These are phyloP conservation scores for Trichoderma erinaceum DNA, from an alignment of 495 filamentous ascomycete species.

Conservation along the genomic window DNA sequence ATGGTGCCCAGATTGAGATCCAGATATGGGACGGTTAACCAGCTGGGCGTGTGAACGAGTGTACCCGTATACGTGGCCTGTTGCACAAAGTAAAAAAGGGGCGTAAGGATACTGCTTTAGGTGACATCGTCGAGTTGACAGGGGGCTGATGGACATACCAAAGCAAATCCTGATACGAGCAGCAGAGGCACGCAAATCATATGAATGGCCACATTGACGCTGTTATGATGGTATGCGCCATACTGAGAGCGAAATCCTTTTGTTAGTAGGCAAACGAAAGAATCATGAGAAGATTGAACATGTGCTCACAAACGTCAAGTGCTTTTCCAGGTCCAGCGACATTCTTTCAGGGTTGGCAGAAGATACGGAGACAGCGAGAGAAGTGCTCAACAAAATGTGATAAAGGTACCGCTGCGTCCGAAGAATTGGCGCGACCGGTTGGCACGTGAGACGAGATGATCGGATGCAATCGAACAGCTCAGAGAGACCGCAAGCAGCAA, in stretches of 20 bases:
- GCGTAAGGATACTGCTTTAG: background rate
- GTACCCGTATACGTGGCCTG: slow-evolving; percentile 73
- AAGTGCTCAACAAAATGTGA: background rate
- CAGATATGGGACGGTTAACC: slow-evolving; percentile 65
- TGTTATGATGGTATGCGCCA: slow-evolving; percentile 87
- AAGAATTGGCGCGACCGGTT: slow-evolving; percentile 8
- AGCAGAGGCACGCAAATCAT: slow-evolving; percentile 83
- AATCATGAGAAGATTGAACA: background rate
- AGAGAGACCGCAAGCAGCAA: background rate
- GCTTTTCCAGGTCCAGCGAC: slow-evolving; percentile 73
- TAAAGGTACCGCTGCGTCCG: background rate
- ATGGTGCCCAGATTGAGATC: slow-evolving; percentile 77
- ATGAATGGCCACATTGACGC: slow-evolving; percentile 86
- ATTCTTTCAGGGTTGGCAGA: slow-evolving; percentile 34
- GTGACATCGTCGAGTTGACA: background rate
- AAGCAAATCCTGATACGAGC: slow-evolving; percentile 67
- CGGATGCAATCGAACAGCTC: background rate
- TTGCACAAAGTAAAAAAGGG: slow-evolving; percentile 10
- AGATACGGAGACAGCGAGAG: background rate
- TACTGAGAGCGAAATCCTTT: slow-evolving; percentile 51
- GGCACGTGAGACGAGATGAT: slow-evolving; percentile 3
- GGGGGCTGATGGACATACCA: slow-evolving; percentile 49
- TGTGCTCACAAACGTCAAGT: slow-evolving; percentile 65
- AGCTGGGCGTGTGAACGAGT: slow-evolving; percentile 63
- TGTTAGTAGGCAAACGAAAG: background rate